Evolutionary conservation across 2,329 filamentous ascomycete species (phyloP), one percentile per base, ranked within the genome.

Genomic region (Saccharata proteae): DNA sequence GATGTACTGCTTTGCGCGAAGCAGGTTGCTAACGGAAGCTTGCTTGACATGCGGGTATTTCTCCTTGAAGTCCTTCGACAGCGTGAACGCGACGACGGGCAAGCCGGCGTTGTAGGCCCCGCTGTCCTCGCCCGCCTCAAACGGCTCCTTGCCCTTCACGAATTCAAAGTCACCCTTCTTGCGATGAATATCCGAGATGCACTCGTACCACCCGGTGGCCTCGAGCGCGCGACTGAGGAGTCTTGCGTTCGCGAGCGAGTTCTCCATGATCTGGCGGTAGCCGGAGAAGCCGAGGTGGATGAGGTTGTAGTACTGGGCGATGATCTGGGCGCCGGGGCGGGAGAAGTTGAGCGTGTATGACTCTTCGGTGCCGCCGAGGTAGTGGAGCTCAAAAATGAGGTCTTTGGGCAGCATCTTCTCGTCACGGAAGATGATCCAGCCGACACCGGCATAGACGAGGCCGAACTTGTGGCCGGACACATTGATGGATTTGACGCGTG

Each of bases 301-400:
- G 9, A 82, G 59, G 43, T 82, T 80, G 55, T 73, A 82, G 52
- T 82, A 82, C 46, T 82, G 78, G 0, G 67, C 75, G 38, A 81
- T 73, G 35, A 82, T 62, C 38, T 81, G 77, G 0, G 73, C 71
- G 3, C 76, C 77, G 0, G 77, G 76, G 1, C 77, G 69, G 1
- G 74, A 80, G 57, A 82, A 82, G 55, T 81, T 82, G 13, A 82
- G 62, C 0, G 76, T 80, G 52, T 73, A 82, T 2, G 71, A 74
- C 45, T 78, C 67, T 43, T 81, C 75, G 0, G 73, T 77, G n/a
- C 76, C 74, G 21, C 77, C 77, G 0, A 82, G 66, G 44, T 82
- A 82, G 48, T 73, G 72, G 12, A 82, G 62, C 49, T 81, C 72
- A 48, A 82, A 82, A 39, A 81, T 65, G 4, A 82, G 61, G 37